These are phyloP conservation scores for Gaeumannomyces tritici DNA, from an alignment of 2,329 filamentous ascomycete species.

Conservation along the genomic window DNA sequence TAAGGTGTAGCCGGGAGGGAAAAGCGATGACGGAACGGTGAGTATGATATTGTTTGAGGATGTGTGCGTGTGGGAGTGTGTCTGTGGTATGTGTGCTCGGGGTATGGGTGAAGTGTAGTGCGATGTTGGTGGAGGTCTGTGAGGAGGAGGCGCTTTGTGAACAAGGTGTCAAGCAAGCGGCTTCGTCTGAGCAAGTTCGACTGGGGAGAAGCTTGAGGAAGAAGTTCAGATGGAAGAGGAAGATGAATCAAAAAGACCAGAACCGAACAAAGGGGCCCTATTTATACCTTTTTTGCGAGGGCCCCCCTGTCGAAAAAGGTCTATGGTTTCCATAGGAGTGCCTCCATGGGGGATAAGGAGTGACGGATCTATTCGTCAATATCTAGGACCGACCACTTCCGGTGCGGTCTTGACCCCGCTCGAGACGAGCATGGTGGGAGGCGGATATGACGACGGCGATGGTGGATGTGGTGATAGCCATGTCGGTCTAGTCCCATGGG, in stretches of 20 bases:
- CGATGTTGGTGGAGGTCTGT: slow-evolving; percentile 3
- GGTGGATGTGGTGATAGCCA: slow-evolving; percentile 11
- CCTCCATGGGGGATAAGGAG: slow-evolving; percentile 29
- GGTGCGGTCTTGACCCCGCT: slow-evolving; percentile 29
- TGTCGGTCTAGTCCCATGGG: slow-evolving; percentile 3
- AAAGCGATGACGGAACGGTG: not conserved
- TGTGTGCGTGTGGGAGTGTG: slow-evolving; percentile 11
- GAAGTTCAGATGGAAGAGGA: slow-evolving; percentile 32
- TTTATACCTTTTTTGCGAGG: slow-evolving; percentile 52
- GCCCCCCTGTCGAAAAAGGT: slow-evolving; percentile 23
- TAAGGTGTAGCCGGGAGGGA: not conserved
- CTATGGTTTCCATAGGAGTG: slow-evolving; percentile 15
- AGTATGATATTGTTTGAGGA: slow-evolving; percentile 7
- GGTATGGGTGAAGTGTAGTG: not conserved
- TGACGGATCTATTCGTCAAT: slow-evolving; percentile 30
- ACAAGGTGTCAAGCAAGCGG: not conserved
- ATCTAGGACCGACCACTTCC: slow-evolving; percentile 9
- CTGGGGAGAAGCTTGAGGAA: slow-evolving; percentile 6
- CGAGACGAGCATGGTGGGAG: slow-evolving; percentile 12
- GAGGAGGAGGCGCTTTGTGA: not conserved
- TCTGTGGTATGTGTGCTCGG: slow-evolving; percentile 6
- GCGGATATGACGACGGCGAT: slow-evolving; percentile 17
- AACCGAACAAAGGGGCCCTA: slow-evolving; percentile 39
- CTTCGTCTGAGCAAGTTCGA: slow-evolving; percentile 3
- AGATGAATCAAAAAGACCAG: slow-evolving; percentile 36